phyloP scores from a whole-genome alignment of 129 eudicot species.

The Artemisia argyi region DNA sequence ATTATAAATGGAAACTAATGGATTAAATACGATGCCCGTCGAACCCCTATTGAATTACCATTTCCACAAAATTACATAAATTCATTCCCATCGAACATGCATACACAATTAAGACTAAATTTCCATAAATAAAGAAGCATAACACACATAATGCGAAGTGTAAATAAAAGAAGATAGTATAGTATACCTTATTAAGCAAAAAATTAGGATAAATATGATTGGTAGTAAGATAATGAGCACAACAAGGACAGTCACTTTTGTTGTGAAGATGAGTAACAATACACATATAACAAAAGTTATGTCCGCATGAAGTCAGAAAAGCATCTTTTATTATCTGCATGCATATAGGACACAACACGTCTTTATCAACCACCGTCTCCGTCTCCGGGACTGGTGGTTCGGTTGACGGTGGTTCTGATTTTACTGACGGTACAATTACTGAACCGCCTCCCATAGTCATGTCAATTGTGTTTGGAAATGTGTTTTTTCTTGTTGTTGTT shows the following conservation, averaged over 20 bases:
- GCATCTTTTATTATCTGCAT: slow-evolving; percentile 92
- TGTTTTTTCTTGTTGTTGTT: neutral
- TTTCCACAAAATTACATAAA: too few relatives aligned
- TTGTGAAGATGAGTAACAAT: slow-evolving; percentile 78
- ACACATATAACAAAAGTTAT: slow-evolving; percentile 87
- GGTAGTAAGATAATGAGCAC: slow-evolving; percentile 63
- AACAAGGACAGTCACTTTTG: slow-evolving; percentile 87
- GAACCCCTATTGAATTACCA: too few relatives aligned
- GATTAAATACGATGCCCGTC: too few relatives aligned
- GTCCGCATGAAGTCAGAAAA: slow-evolving; percentile 85
- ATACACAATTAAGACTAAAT: too few relatives aligned
- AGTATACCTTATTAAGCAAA: slow-evolving; percentile 73
- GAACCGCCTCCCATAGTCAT: slow-evolving; percentile 55
- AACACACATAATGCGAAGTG: neutral
- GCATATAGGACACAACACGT: slow-evolving; percentile 86
- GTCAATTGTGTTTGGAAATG: too few relatives aligned
- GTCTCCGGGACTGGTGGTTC: slow-evolving; percentile 27
- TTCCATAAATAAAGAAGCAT: too few relatives aligned
- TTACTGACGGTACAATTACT: slow-evolving; percentile 67
- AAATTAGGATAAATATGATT: slow-evolving; percentile 77
- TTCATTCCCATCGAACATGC: too few relatives aligned
- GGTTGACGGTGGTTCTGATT: slow-evolving; percentile 42
- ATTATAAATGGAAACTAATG: too few relatives aligned
- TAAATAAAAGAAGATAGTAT: neutral
- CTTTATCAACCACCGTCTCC: slow-evolving; percentile 50